Conservation (phyloP, 768 basidiomycete species). For the Brasilioporus rufonigricans region DNA sequence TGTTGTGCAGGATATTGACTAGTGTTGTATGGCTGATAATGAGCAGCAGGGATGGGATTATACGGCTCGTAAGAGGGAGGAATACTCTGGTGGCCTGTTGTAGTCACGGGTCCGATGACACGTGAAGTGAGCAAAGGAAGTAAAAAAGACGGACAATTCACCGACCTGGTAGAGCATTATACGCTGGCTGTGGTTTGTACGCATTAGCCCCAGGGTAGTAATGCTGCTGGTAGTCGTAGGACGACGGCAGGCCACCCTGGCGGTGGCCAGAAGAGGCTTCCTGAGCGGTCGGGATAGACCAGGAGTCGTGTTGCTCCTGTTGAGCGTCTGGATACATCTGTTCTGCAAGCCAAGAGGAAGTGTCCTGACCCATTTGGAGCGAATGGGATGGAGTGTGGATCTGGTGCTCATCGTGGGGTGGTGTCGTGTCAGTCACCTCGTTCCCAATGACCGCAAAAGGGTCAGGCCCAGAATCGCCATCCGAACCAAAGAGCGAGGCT, state of each 20-base stretch:
- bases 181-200: constrained; percentile 22
- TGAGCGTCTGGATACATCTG: constrained; percentile 29
- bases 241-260: constrained; percentile 8
- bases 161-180: constrained; percentile 25
- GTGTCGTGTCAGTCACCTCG: constrained; percentile 31
- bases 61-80: constrained; percentile 27
- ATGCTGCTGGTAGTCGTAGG: constrained; percentile 31
- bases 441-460: constrained; percentile 61
- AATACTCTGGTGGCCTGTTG: constrained; percentile 10
- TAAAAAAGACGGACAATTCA: not conserved
- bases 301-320: constrained; percentile 25
- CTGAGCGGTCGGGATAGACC: constrained; percentile 24
- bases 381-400: constrained; percentile 22
- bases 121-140: constrained; percentile 6
- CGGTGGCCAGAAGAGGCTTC: constrained; percentile 14
- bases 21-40: constrained; percentile 15
- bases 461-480: constrained; percentile 54
- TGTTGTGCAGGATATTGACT: constrained; percentile 18
- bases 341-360: constrained; percentile 41
- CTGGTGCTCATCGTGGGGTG: constrained; percentile 24
- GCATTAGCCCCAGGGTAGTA: constrained; percentile 30
- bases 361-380: constrained; percentile 33
- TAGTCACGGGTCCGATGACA: constrained; percentile 10
- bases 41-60: constrained; percentile 15
- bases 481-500: constrained; percentile 74